phyloP scores from a whole-genome alignment of 2,329 filamentous ascomycete genomes.

The Hymenoscyphus fructigenus region DNA sequence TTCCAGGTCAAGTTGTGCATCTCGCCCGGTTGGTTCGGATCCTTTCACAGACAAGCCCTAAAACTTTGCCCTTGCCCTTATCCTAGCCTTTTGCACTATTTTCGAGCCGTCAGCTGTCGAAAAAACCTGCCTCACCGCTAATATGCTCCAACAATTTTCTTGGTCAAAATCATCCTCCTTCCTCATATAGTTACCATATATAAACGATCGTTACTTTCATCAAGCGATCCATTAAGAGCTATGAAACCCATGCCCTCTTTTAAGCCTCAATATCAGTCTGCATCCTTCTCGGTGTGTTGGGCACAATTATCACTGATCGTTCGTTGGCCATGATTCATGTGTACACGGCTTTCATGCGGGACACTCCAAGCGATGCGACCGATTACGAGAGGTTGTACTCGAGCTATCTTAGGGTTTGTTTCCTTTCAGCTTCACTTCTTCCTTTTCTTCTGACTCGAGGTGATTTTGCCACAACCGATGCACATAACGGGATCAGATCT shows the following conservation, averaged over 20 bases:
- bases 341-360: neutral
- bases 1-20: neutral
- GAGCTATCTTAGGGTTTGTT: neutral
- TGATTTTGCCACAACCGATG: neutral
- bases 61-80: slow-evolving; percentile 5
- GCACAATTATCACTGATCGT: neutral
- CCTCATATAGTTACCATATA: neutral
- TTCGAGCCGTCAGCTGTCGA: slow-evolving; percentile 3
- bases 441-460: slow-evolving; percentile 3
- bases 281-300: neutral
- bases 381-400: neutral
- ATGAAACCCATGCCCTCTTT: too few species aligned
- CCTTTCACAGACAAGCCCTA: slow-evolving; percentile 4
- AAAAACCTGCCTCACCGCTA: slow-evolving; percentile 1
- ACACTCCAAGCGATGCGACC: neutral
- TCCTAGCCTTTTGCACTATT: neutral
- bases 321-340: neutral
- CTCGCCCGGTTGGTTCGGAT: neutral
- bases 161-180: neutral
- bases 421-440: neutral
- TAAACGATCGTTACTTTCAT: neutral
- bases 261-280: neutral
- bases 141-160: neutral
- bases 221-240: neutral
- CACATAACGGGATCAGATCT: neutral